Evolutionary conservation across 805 yeast species (phyloP).

Genomic region (Metschnikowia baotianmanensis): DNA sequence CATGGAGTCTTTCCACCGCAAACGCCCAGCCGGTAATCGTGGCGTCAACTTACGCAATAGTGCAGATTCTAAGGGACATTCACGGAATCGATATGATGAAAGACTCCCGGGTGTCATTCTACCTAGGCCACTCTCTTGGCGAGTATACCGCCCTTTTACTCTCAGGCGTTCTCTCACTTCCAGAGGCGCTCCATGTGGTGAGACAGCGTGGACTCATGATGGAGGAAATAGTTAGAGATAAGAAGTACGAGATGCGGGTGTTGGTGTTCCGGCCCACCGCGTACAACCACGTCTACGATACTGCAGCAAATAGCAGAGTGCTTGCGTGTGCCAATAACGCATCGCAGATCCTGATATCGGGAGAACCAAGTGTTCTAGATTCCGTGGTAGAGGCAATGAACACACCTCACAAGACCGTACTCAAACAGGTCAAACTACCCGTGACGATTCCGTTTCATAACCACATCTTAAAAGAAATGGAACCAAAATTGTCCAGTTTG

Average conservation of each 20-base stretch:
- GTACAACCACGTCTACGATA: slow-evolving; percentile 23
- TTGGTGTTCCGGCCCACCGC: slow-evolving; percentile 26
- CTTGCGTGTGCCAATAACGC: slow-evolving; percentile 49
- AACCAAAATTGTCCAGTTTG: slow-evolving; percentile 26
- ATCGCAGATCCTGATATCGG: slow-evolving; percentile 46
- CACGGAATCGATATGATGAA: slow-evolving; percentile 19
- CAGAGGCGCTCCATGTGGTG: slow-evolving; percentile 15
- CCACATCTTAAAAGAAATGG: slow-evolving; percentile 36
- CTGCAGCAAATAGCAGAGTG: slow-evolving; percentile 22
- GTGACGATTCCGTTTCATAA: slow-evolving; percentile 55
- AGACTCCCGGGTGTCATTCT: slow-evolving; percentile 13
- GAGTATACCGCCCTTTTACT: slow-evolving; percentile 20
- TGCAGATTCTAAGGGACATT: slow-evolving; percentile 6
- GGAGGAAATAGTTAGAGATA: slow-evolving; percentile 8
- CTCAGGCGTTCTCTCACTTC: slow-evolving; percentile 15
- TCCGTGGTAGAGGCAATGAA: slow-evolving; percentile 19
- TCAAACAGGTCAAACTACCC: slow-evolving; percentile 33
- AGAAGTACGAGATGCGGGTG: slow-evolving; percentile 33
- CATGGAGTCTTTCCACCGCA: slow-evolving; percentile 19
- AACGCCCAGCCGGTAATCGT: slow-evolving; percentile 57
- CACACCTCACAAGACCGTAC: slow-evolving; percentile 17
- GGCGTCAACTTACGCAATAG: slow-evolving; percentile 30
- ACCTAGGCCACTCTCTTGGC: slow-evolving; percentile 20
- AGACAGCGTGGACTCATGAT: slow-evolving; percentile 19
- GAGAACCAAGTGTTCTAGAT: slow-evolving; percentile 28